phyloP scores from a whole-genome alignment of 2,329 filamentous ascomycete species.

The Fusarium luffae region DNA sequence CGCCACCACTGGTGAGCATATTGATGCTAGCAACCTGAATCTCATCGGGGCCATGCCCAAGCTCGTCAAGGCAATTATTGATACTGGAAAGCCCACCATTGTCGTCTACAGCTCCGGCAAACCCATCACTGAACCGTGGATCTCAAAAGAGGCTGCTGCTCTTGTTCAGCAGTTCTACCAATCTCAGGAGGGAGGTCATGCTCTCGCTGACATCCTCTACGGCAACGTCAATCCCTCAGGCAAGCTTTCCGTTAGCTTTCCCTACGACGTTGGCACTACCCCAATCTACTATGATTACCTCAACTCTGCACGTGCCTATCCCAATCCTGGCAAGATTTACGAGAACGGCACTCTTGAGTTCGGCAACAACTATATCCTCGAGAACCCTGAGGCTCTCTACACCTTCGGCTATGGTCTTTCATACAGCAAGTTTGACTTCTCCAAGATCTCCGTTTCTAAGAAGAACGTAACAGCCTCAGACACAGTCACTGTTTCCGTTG shows the following conservation, averaged over 20 bases:
- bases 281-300: constrained; percentile 79
- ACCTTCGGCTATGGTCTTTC: constrained; percentile 74
- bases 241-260: constrained; percentile 74
- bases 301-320: constrained; percentile 69
- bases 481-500: constrained; percentile 67
- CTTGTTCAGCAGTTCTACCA: constrained; percentile 81
- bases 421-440: constrained; percentile 73
- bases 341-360: constrained; percentile 71
- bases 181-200: constrained; percentile 74
- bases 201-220: constrained; percentile 73
- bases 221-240: constrained; percentile 74
- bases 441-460: constrained; percentile 62
- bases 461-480: constrained; percentile 59
- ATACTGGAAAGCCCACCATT: constrained; percentile 73
- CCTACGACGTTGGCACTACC: constrained; percentile 72
- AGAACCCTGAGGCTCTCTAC: constrained; percentile 69
- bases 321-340: constrained; percentile 64
- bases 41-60: constrained; percentile 77
- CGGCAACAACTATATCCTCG: constrained; percentile 73
- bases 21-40: constrained; percentile 71
- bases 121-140: constrained; percentile 78
- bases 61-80: constrained; percentile 73
- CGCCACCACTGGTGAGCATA: constrained; percentile 79
- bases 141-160: constrained; percentile 71
- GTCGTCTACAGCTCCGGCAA: constrained; percentile 77